Percentiles rank a stretch among this genome's conserved stretches.
Evolutionary conservation across 2,329 filamentous ascomycete species (phyloP).

Genomic region (Colletotrichum theobromicola): DNA sequence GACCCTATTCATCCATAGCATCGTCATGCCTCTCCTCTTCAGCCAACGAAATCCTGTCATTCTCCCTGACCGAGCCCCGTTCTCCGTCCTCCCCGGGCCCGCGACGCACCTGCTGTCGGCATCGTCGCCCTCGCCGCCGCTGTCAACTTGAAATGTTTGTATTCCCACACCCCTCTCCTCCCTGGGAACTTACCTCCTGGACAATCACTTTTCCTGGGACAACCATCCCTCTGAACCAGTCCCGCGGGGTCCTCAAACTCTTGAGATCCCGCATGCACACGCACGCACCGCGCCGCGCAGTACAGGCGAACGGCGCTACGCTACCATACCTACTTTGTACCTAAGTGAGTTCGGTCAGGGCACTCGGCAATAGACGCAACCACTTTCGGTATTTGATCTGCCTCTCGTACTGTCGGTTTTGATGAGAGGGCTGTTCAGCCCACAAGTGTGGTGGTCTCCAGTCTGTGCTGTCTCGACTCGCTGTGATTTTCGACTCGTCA

Average conservation of each 20-base stretch:
- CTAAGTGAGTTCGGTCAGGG: not conserved
- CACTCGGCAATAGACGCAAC: not conserved
- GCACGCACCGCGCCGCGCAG: not conserved
- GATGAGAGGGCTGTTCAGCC: not conserved
- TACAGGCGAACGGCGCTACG: not conserved
- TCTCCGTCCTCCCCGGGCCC: slow-evolving; percentile 14
- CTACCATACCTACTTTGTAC: not conserved
- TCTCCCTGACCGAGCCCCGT: slow-evolving; percentile 13
- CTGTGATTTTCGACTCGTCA: not conserved
- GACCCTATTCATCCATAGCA: slow-evolving; percentile 11
- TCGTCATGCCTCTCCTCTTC: slow-evolving; percentile 6
- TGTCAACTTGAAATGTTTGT: not conserved
- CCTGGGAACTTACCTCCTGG: not conserved
- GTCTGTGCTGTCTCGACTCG: not conserved
- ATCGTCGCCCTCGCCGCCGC: slow-evolving; percentile 1
- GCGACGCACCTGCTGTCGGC: slow-evolving; percentile 4
- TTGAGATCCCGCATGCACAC: slow-evolving; percentile 1
- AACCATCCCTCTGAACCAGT: not conserved
- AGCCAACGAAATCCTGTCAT: not conserved
- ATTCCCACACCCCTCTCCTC: not conserved
- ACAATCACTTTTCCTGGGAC: slow-evolving; percentile 1
- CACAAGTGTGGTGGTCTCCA: not conserved
- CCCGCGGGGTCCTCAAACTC: not conserved
- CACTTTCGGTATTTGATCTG: not conserved
- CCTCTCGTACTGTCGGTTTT: not conserved